Evolutionary conservation across 73 alveolate species (phyloP).

Genomic region (Symbiodinium pilosum): DNA sequence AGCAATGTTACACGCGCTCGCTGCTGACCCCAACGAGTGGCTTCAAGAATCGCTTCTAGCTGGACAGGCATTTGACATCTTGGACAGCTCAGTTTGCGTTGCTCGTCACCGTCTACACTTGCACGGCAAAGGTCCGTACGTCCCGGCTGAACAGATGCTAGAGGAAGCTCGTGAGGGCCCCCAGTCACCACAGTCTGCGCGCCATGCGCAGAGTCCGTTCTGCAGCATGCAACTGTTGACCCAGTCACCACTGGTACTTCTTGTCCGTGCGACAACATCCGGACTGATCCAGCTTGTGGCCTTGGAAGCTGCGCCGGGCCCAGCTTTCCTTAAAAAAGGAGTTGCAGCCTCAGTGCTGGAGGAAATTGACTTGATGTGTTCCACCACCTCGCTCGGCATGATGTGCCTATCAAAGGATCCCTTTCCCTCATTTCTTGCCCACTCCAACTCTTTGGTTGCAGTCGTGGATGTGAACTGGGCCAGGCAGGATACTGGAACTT

Average conservation of each 20-base stretch:
- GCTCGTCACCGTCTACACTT: neutral
- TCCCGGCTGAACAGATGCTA: neutral
- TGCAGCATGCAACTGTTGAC: neutral
- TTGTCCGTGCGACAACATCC: neutral
- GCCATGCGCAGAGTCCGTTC: neutral
- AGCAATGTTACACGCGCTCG: neutral
- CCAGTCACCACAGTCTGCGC: neutral
- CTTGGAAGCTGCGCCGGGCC: neutral
- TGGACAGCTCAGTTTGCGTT: neutral
- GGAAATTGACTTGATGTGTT: constrained; percentile 6
- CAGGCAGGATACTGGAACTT: neutral
- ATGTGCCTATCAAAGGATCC: neutral
- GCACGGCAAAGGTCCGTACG: neutral
- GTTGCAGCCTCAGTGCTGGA: neutral
- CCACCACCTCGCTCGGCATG: neutral
- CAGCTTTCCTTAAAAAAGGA: neutral
- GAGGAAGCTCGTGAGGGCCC: neutral
- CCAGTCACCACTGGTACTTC: neutral
- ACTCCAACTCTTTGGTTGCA: neutral
- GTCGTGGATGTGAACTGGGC: neutral
- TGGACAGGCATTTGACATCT: too few species aligned
- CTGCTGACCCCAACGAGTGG: neutral
- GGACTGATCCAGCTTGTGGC: neutral
- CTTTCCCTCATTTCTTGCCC: neutral
- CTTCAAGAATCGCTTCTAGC: neutral